Evolutionary conservation across 345 rosid genomes (phyloP).

Genomic region (Kernera saxatilis): DNA sequence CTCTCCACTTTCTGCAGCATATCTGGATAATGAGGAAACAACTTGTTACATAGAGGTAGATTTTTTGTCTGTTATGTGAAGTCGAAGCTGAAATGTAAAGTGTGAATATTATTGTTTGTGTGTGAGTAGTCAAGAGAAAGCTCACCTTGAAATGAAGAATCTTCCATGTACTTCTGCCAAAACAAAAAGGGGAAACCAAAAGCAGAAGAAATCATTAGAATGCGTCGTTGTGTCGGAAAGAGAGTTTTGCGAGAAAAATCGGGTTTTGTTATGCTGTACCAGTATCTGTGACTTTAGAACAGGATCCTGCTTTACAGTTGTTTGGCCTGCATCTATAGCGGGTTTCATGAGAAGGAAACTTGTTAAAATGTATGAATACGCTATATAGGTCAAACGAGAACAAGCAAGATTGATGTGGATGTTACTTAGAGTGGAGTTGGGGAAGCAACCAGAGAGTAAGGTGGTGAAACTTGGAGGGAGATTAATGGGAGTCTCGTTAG

Average conservation of each 20-base stretch:
- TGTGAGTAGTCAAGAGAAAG: slow-evolving; percentile 7
- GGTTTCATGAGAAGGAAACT: slow-evolving; percentile 8
- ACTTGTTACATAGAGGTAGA: neutral
- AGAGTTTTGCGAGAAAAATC: neutral
- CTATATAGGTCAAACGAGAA: slow-evolving; percentile 5
- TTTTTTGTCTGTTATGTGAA: neutral
- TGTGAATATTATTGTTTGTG: neutral
- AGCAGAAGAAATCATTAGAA: slow-evolving; percentile 12
- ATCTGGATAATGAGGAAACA: slow-evolving; percentile 40
- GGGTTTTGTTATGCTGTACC: slow-evolving; percentile 38
- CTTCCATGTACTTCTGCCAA: slow-evolving; percentile 74
- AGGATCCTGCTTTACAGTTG: slow-evolving; percentile 30
- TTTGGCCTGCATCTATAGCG: slow-evolving; percentile 35
- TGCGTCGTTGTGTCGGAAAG: neutral
- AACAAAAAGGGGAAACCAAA: slow-evolving; percentile 18
- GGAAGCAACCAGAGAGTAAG: slow-evolving; percentile 50
- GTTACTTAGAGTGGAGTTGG: slow-evolving; percentile 50
- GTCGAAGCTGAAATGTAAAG: neutral
- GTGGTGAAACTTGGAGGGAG: slow-evolving; percentile 84
- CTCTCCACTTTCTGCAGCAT: slow-evolving; percentile 68
- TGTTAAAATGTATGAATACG: slow-evolving; percentile 8
- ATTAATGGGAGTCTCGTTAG: slow-evolving; percentile 25
- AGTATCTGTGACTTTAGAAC: slow-evolving; percentile 65
- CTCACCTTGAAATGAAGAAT: slow-evolving; percentile 81
- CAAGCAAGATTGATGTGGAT: slow-evolving; percentile 6